Base-by-base conservation (phyloP, 106 monocot species). In the Dendrobium huoshanense region DNA sequence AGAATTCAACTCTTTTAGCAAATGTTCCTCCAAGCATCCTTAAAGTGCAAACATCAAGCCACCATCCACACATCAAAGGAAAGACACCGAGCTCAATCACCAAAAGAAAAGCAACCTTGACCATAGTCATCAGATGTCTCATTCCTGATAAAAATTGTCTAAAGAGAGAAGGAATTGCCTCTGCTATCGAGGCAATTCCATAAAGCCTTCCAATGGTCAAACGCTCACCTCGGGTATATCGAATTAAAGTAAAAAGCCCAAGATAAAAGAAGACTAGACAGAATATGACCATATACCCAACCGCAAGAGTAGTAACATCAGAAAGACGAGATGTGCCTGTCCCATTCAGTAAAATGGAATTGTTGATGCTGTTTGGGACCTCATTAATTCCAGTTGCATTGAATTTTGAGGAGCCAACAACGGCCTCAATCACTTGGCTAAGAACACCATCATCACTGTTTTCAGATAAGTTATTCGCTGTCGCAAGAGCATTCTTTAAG, bases 21-120 rank as follows among this genome's bases (percentile, higher is more conserved):
- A 99, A 81, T 83, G 95, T 84, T 41, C 93, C 82, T 24, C 99
- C 95, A 75, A 99, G 82, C 95, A 99, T 99, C 82, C 80, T 93
- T 83, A 99, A 82, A 29, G 99, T 99, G 75, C 99, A 99, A 18
- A 99, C 80, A 84, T 99, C 99, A 45, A 99, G 86, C 99, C 99
- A 99, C 99, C 99, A 99, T 17, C 99, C 99, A 77, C 99, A 99
- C 99, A 99, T 91, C 76, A 99, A 80, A 6, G 99, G 99, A 59
- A 99, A 99, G 45, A 95, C 89, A 24, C 99, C 99, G 75, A 99
- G 92, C 82, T 99, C 99, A 86, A 99, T 99, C 7, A 95, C 91
- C 48, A 99, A 42, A 80, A 99, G 93, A 85, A 95, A 99, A 58
- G 99, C 99, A 83, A 99, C 99, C 79, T 99, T 99, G 55, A 99